Evolutionary conservation across 176 grass and related monocot genomes (phyloP), one percentile per base, ranked within the genome.

Genomic region (Chloris gayana): DNA sequence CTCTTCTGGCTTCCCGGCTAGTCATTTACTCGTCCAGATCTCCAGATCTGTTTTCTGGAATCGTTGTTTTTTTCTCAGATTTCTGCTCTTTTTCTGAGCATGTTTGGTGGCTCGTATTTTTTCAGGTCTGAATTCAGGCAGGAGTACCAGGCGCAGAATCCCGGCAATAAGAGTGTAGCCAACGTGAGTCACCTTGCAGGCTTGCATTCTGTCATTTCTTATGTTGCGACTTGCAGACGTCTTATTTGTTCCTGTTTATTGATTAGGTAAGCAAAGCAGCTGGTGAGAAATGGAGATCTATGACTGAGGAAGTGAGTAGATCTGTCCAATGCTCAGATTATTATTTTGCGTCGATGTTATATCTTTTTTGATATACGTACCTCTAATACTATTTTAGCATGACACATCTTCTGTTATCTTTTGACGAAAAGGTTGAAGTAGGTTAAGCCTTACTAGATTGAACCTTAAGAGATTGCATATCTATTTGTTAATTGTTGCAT

Each of bases 231-330:
- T 24, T 14, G 25, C 63, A 62, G 67, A 42, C 69, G 12, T 64
- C 82, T 85, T 75, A 89, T 70, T 49, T 74, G 34, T 27, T 53
- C 62, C 0, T 82, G 67, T 62, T 73, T 34, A 11, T 44, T 57
- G 57, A 50, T 87, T 70, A 97, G 94, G 94, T 97, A 57, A 93
- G 94, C 84, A 97, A 93, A 74, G 94, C 94, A 3, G 94, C 88
- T 14, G 91, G 94, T 11, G 88, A 78, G 32, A 93, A 83, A 74
- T 97, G 94, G 91, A 83, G 89, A 62, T 8, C 91, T 38, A 65
- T 93, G 91, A 85, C 91, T 64, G 88, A 93, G 4, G 27, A 85
- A 59, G 94, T 97, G 78, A 91, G 91, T 91, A 47, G 22, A 69
- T 68, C 69, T 73, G 41, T 47, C 9, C 17, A 41, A 31, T 49